phyloP scores from a whole-genome alignment of 106 monocot genomes.

The Apostasia shenzhenica region DNA sequence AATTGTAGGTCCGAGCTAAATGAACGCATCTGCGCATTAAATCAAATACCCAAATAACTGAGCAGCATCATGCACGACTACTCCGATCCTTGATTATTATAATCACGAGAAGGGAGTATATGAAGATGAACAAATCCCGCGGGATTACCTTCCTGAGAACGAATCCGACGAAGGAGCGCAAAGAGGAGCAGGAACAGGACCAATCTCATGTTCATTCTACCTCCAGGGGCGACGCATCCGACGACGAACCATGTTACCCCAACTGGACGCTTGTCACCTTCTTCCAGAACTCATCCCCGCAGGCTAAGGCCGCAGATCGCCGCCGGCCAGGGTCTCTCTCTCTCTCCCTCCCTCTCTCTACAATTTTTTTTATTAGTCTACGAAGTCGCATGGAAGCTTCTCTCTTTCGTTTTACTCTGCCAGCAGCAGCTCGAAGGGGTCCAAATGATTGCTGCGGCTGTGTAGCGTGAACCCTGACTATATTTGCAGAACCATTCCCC shows the following conservation, averaged over 20 bases:
- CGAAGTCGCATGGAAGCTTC: background rate
- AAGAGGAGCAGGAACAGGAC: background rate
- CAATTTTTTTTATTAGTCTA: background rate
- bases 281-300: background rate
- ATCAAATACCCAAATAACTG: background rate
- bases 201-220: conserved; percentile 7
- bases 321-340: background rate
- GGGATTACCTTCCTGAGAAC: conserved; percentile 2
- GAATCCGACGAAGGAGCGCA: conserved; percentile 1
- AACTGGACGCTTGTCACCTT: background rate
- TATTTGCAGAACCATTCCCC: no score
- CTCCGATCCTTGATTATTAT: background rate
- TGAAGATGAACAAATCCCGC: background rate
- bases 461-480: no score
- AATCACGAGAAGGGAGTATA: background rate
- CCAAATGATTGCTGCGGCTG: background rate
- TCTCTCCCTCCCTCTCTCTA: background rate
- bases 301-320: background rate
- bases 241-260: conserved; percentile 3
- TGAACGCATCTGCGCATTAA: background rate
- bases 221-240: background rate
- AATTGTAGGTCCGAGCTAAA: background rate
- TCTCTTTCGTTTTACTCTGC: background rate
- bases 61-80: background rate
- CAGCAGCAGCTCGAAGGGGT: background rate